phyloP scores from a whole-genome alignment of 139 green algal genomes.

The Bryopsis sp. region DNA sequence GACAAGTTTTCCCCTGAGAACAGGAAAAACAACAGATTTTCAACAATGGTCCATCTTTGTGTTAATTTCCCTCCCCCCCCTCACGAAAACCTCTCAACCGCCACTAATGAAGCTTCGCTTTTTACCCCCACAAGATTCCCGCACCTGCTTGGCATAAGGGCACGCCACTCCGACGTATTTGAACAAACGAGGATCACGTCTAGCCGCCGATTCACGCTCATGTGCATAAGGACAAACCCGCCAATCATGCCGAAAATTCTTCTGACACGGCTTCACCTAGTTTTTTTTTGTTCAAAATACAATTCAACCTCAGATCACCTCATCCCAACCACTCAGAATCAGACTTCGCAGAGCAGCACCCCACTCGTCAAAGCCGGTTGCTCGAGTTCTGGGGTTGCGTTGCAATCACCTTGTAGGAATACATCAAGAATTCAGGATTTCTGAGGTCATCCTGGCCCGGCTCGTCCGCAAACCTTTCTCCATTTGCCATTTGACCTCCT shows the following conservation, averaged over 20 bases:
- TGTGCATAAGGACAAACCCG: conserved; percentile 79
- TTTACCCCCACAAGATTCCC: not conserved
- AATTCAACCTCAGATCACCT: not conserved
- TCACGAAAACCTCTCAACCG: too few relatives aligned
- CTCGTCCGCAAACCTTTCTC: too few relatives aligned
- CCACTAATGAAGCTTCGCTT: too few relatives aligned
- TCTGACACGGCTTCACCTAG: conserved; percentile 44
- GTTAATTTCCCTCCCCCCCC: too few relatives aligned
- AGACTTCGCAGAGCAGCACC: not conserved
- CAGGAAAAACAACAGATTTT: too few relatives aligned
- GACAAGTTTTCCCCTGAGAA: too few relatives aligned
- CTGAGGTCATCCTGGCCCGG: too few relatives aligned
- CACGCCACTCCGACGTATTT: conserved; percentile 50
- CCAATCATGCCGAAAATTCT: conserved; percentile 55
- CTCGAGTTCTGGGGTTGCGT: not conserved
- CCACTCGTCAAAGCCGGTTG: not conserved
- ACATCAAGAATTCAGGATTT: not conserved
- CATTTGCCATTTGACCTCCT: too few relatives aligned
- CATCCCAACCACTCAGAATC: not conserved
- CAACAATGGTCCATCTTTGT: too few relatives aligned
- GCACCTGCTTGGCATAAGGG: conserved; percentile 26
- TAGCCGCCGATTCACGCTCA: conserved; percentile 73
- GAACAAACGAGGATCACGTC: conserved; percentile 66
- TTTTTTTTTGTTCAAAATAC: not conserved
- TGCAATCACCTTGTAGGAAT: not conserved